phyloP scores from a whole-genome alignment of 1,284 basidiomycete species.

The Chalciporus sp. region DNA sequence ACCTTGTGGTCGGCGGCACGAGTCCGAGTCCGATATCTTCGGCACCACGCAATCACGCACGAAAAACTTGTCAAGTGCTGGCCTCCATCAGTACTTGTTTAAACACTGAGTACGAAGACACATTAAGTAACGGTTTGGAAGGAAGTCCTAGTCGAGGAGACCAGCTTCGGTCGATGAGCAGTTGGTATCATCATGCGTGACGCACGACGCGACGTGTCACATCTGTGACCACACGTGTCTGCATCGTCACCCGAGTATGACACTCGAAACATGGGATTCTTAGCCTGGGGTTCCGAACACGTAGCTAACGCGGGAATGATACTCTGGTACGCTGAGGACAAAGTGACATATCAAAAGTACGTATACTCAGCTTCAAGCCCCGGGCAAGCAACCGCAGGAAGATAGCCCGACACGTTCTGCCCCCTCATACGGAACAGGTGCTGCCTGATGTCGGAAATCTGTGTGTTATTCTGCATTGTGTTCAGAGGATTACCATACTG shows the following conservation, averaged over 20 bases:
- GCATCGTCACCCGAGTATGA: neutral
- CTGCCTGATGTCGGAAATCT: slow-evolving; percentile 3
- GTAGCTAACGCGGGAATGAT: too few relatives aligned
- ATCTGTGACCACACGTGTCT: slow-evolving; percentile 21
- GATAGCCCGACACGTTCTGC: neutral
- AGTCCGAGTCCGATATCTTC: too few relatives aligned
- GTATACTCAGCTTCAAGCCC: slow-evolving; percentile 5
- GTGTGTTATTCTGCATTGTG: slow-evolving; percentile 1
- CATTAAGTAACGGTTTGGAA: neutral
- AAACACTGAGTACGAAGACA: neutral
- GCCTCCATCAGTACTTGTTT: slow-evolving; percentile 15
- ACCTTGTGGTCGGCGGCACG: too few relatives aligned
- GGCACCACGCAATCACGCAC: slow-evolving; percentile 14
- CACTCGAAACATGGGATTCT: neutral
- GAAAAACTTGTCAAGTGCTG: slow-evolving; percentile 10
- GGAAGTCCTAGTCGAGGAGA: neutral
- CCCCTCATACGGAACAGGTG: slow-evolving; percentile 8
- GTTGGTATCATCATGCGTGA: neutral
- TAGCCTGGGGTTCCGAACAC: too few relatives aligned
- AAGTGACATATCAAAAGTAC: neutral
- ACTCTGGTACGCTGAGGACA: neutral
- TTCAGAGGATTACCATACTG: slow-evolving; percentile 8
- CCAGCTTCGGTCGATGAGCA: neutral
- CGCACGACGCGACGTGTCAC: slow-evolving; percentile 19
- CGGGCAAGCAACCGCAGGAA: slow-evolving; percentile 5